phyloP scores from a whole-genome alignment of 768 basidiomycete genomes.

The Serendipita vermifera region DNA sequence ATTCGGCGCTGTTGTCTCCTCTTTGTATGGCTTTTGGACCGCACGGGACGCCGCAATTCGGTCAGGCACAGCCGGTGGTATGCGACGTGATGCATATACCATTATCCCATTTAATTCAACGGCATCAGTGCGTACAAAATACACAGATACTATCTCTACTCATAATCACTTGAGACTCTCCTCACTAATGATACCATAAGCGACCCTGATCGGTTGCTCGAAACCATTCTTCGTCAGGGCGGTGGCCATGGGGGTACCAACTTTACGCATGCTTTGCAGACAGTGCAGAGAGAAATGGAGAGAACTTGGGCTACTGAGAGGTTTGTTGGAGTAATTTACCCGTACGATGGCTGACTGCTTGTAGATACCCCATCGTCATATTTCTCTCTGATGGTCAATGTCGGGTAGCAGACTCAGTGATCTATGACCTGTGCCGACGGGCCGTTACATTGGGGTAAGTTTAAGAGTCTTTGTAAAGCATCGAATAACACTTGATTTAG shows the following conservation, averaged over 20 bases:
- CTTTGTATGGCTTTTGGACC: constrained; percentile 43
- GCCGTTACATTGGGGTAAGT: constrained; percentile 2
- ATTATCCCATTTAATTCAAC: constrained; percentile 35
- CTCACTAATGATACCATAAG: constrained; percentile 34
- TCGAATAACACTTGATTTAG: constrained; percentile 20
- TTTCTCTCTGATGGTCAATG: constrained; percentile 49
- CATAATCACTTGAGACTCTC: background rate
- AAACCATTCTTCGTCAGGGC: constrained; percentile 24
- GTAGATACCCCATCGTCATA: constrained; percentile 38
- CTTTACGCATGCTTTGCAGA: constrained; percentile 30
- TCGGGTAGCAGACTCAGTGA: constrained; percentile 22
- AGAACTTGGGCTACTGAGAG: constrained; percentile 39
- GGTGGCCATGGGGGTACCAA: constrained; percentile 30
- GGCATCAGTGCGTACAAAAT: constrained; percentile 15
- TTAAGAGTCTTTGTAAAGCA: background rate
- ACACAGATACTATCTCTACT: background rate
- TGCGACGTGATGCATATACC: constrained; percentile 38
- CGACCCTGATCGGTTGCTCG: constrained; percentile 33
- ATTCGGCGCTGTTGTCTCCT: constrained; percentile 46
- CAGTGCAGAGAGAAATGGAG: constrained; percentile 30
- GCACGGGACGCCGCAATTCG: constrained; percentile 32
- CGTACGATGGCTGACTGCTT: background rate
- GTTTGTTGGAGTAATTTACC: constrained; percentile 18
- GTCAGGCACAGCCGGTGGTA: constrained; percentile 11
- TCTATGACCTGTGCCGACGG: background rate